Evolutionary conservation across 495 filamentous ascomycete species (phyloP), one percentile per base, ranked within the genome.

Genomic region (Amorphotheca resinae): DNA sequence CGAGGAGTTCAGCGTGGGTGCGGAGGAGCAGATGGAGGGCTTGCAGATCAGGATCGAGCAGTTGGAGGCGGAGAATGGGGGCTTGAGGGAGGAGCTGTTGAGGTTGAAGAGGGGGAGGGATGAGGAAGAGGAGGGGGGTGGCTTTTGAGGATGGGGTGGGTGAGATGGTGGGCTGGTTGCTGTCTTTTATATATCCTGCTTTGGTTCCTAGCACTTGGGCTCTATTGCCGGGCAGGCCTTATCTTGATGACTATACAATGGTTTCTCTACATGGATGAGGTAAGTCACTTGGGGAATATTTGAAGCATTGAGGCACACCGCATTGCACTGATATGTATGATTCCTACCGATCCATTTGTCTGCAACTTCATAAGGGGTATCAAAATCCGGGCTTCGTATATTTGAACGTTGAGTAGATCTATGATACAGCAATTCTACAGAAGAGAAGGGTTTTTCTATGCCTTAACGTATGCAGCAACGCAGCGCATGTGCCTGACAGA

Each of bases 1-100:
- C 12, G 74, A 82, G 41, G 77, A 80, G 59, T 59, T 80, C 37
- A 68, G 67, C 21, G 64, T 73, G n/a, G 74, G 69, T 3, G 72
- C 69, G 22, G 57, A 67, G 25, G 75, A 80, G 58, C 62, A 69
- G 48, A 63, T 72, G 60, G 67, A 69, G 33, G 52, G 52, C 4
- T 58, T 73, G 16, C 52, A 61, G 20, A 45, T 62, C 33, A 52
- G 54, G 5, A 56, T 73, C 11, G 58, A 66, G 30, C 52, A 58
- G 22, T 52, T 73, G 26, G 65, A 71, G 49, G 50, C 41, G 26
- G 66, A 71, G 51, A 74, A 73, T 54, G 44, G 48, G 1, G 53
- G 54, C n/a, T 54, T 74, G 32, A 66, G 57, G 31, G 23, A 15
- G 25, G 41, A 64, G 45, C 22, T 72, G 30, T 49, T 54, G 42